Base-by-base conservation (phyloP, 257 asterid genomes). In the Nicotiana noctiflora region DNA sequence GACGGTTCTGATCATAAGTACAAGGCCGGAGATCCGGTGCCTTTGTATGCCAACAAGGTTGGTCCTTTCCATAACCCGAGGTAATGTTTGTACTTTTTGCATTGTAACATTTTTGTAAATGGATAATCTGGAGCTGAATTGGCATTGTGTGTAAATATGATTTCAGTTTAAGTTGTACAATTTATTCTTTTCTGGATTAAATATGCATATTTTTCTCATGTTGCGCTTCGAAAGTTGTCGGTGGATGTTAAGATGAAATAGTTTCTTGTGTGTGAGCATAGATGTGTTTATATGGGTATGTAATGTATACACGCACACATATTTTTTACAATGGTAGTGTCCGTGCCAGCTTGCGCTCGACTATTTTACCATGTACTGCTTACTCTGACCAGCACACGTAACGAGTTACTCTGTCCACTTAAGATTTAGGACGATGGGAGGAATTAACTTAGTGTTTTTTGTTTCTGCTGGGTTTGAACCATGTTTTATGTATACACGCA, bases 1-100 rank as follows among this genome's bases (percentile, higher is more conserved):
- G 95, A 92, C 82, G 93, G 82, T 13, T 93, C 97, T n/a, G 92
- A 93, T 87, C 98, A 94, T 80, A 89, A 80, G 79, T 94, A 89
- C 90, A 93, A 88, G 52, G 83, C 84, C 55, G 93, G 96, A 31
- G 97, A 94, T 75, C 66, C 84, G 57, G 97, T 94, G 74, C 96
- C 97, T 80, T 92, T 91, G 0, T 94, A 94, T 72, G 97, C 97
- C 44, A 92, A 92, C 60, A 92, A 94, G 86, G 98, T 94, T 79
- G 97, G 97, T 2, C 98, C 98, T 66, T 94, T 94, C 79, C 98
- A 94, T 79, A 94, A 94, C 84, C 94, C 97, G 63, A 92, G 97
- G 97, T 92, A 82, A 37, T 31, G 14, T 31, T 31, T 65, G 0
- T 65, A 31, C 13, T 29, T 64, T 40, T 64, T 64, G 46, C 34